Evolutionary conservation across 169 alveolate species (phyloP), one percentile per base, ranked within the genome.

Genomic region (Plasmodium vinckei): DNA sequence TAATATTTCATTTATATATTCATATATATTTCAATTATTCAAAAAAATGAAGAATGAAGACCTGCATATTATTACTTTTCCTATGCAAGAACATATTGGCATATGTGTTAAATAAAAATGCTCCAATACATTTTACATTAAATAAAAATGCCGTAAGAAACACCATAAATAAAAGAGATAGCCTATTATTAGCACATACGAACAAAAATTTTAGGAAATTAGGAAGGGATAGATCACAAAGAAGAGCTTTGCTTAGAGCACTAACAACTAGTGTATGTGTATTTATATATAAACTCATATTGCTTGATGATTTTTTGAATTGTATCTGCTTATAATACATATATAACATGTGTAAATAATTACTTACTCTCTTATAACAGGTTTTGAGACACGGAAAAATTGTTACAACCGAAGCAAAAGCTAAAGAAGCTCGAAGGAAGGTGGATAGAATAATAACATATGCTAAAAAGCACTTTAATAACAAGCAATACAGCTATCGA

Each of bases 211-310:
- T 79, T 63, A 64, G 89, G 71, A 93, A 93, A 67, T 91, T 93
- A 19, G 89, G 92, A 27, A 87, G 96, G 27, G 59, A 92, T 9
- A 90, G 91, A 59, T 72, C 96, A 17, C 93, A 91, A 46, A 77
- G 96, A 13, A 93, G 89, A 86, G 96, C 96, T 6, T 87, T 93
- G 13, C 89, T 93, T 44, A 69, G 96, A 27, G 94, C 96, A n/a
- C 79, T 93, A 75, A 92, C 96, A 10, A 93, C 96, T 10, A 79
- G 89, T 79, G 89, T 79, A 65, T 5, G 49, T 65, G 19, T 3
- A 15, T 51, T 4, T 51, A 51, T 15, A 51, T 51, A 15, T 51
- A 21, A 51, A 51, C n/a, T 15, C 12, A 27, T n/a, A 27, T 9
- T n/a, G 53, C 5, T 33, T 33, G 6, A 5, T 27, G 12, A 64